phyloP scores from a whole-genome alignment of 768 basidiomycete species.

The Tephrocybe rancida region DNA sequence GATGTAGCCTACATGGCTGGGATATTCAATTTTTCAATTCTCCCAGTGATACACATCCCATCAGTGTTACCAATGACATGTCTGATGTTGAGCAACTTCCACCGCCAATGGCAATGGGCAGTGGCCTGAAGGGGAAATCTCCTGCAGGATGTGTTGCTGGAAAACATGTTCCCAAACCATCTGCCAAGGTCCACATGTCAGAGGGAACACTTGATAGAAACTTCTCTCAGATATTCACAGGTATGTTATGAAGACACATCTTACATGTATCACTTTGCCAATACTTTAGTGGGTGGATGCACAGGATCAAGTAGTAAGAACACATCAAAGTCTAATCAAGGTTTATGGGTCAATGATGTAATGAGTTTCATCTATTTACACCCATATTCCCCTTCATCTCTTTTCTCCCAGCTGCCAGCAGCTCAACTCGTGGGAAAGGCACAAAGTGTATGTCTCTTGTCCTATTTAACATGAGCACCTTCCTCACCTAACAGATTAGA shows the following conservation, averaged over 20 bases:
- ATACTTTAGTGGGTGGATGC: too few relatives aligned
- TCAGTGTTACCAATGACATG: neutral
- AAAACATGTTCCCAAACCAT: constrained; percentile 10
- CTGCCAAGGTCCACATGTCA: neutral
- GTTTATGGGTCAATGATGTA: neutral
- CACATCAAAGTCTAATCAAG: neutral
- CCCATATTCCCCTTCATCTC: neutral
- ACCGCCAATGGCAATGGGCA: neutral
- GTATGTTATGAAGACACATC: neutral
- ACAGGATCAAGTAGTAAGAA: neutral
- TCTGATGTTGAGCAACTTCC: neutral
- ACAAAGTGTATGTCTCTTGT: too few relatives aligned
- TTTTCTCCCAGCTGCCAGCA: neutral
- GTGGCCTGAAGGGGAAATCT: constrained; percentile 12
- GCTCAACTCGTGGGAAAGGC: neutral
- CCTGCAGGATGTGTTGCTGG: constrained; percentile 12
- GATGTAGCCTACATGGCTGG: too few relatives aligned
- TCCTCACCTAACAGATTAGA: too few relatives aligned
- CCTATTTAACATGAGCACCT: too few relatives aligned
- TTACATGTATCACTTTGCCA: neutral
- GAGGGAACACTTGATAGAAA: neutral
- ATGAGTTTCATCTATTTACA: neutral
- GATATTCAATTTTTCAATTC: constrained; percentile 15
- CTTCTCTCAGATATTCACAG: neutral
- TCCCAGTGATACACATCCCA: constrained; percentile 9